Evolutionary conservation across 179 eudicot genomes (phyloP).

Genomic region (Silene vulgaris): DNA sequence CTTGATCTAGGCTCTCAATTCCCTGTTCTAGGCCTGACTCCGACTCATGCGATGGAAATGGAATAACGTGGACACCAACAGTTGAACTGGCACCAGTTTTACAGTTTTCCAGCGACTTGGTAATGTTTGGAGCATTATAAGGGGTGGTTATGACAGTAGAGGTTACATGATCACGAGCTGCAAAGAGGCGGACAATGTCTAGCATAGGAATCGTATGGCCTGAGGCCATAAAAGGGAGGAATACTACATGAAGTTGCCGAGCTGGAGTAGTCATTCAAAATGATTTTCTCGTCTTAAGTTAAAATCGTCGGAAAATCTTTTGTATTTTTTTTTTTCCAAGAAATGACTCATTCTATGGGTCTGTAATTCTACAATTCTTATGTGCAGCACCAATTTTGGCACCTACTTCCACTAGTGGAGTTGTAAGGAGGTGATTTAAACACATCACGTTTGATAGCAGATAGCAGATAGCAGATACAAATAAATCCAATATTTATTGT

Average conservation of each 20-base stretch:
- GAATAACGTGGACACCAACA: conserved; percentile 16
- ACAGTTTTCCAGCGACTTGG: conserved; percentile 10
- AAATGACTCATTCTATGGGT: too few species aligned
- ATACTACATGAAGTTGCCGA: conserved; percentile 23
- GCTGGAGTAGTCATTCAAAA: conserved; percentile 12
- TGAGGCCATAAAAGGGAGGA: conserved; percentile 31
- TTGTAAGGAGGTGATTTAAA: neutral
- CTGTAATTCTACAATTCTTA: too few species aligned
- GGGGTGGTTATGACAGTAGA: conserved; percentile 41
- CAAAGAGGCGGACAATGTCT: conserved; percentile 30
- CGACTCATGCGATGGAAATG: conserved; percentile 29
- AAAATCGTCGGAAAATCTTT: too few species aligned
- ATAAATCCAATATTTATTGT: neutral
- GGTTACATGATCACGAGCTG: conserved; percentile 21
- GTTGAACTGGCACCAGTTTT: neutral
- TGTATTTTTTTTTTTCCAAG: too few species aligned
- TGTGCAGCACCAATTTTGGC: neutral
- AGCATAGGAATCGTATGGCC: conserved; percentile 32
- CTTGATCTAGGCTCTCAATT: conserved; percentile 21
- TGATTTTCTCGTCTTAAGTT: neutral
- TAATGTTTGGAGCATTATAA: conserved; percentile 28
- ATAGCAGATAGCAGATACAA: neutral
- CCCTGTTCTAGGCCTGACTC: conserved; percentile 32
- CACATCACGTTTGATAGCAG: neutral
- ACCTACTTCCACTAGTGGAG: neutral